Evolutionary conservation across 1,284 basidiomycete species (phyloP).

Genomic region (Clitocybe nebularis): DNA sequence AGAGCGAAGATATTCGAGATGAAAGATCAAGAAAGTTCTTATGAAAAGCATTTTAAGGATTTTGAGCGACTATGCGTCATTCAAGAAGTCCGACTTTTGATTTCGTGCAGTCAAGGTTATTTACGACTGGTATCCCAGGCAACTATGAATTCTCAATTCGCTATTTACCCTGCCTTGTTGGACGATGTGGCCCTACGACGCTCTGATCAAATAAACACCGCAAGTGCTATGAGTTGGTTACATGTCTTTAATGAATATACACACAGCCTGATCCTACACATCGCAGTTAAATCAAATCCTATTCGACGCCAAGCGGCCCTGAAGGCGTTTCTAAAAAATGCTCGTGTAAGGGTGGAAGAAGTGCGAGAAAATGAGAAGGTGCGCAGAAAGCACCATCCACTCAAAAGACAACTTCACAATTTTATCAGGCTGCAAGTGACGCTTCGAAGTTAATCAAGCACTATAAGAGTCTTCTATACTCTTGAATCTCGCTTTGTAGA

Average conservation of each 20-base stretch:
- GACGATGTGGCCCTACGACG: constrained; percentile 23
- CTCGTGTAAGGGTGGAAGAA: constrained; percentile 28
- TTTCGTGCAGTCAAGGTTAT: constrained; percentile 7
- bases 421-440: constrained; percentile 29
- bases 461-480: constrained; percentile 29
- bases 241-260: background rate
- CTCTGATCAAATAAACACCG: constrained; percentile 23
- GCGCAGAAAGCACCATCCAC: constrained; percentile 9
- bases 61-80: constrained; percentile 14
- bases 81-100: constrained; percentile 18
- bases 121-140: constrained; percentile 15
- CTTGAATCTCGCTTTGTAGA: constrained; percentile 9
- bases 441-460: constrained; percentile 34
- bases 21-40: constrained; percentile 17
- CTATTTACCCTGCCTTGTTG: constrained; percentile 21
- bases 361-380: constrained; percentile 30
- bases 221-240: constrained; percentile 27
- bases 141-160: constrained; percentile 16
- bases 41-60: constrained; percentile 19
- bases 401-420: background rate
- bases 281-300: constrained; percentile 24
- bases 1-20: constrained; percentile 17
- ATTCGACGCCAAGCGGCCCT: constrained; percentile 22
- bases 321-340: constrained; percentile 25
- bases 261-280: background rate